These are phyloP conservation scores for Suillus luteus DNA, from an alignment of 768 basidiomycete species.

Conservation along the genomic window DNA sequence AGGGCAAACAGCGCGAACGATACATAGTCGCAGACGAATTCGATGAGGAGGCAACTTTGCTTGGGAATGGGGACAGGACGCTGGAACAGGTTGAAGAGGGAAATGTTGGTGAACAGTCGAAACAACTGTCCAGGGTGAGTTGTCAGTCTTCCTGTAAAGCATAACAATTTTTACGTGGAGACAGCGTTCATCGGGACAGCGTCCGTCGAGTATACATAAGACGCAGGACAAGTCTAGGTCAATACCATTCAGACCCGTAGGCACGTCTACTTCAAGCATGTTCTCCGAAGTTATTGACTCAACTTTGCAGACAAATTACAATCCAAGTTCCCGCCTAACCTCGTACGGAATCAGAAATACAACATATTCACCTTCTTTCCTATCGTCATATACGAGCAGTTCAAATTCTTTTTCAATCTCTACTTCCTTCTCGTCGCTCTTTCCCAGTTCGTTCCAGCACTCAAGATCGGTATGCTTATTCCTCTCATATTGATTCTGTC, in stretches of 20 bases:
- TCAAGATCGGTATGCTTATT: slow-evolving; percentile 79
- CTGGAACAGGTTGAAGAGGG: slow-evolving; percentile 42
- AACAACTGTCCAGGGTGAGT: slow-evolving; percentile 27
- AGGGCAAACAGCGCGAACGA: slow-evolving; percentile 47
- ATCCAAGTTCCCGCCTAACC: slow-evolving; percentile 78
- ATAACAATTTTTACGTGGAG: neutral
- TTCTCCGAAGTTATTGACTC: neutral
- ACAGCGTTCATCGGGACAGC: slow-evolving; percentile 26
- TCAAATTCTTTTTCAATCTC: slow-evolving; percentile 99
- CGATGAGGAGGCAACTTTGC: slow-evolving; percentile 59
- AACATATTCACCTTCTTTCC: slow-evolving; percentile 96
- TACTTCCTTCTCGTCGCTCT: slow-evolving; percentile 97
- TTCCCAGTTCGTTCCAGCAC: slow-evolving; percentile 92
- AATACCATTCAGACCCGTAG: slow-evolving; percentile 75
- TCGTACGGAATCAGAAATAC: slow-evolving; percentile 97
- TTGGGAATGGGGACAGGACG: slow-evolving; percentile 40
- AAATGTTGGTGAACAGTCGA: slow-evolving; percentile 32
- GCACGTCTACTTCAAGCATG: slow-evolving; percentile 35
- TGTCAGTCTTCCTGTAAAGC: slow-evolving; percentile 6
- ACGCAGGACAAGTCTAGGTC: slow-evolving; percentile 67
- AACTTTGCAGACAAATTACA: slow-evolving; percentile 63
- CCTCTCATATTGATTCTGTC: slow-evolving; percentile 3
- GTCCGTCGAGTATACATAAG: slow-evolving; percentile 23
- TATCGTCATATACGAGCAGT: slow-evolving; percentile 97
- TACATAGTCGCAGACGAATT: slow-evolving; percentile 63